Conservation (phyloP, 345 rosid species). For the Pistacia integerrima region DNA sequence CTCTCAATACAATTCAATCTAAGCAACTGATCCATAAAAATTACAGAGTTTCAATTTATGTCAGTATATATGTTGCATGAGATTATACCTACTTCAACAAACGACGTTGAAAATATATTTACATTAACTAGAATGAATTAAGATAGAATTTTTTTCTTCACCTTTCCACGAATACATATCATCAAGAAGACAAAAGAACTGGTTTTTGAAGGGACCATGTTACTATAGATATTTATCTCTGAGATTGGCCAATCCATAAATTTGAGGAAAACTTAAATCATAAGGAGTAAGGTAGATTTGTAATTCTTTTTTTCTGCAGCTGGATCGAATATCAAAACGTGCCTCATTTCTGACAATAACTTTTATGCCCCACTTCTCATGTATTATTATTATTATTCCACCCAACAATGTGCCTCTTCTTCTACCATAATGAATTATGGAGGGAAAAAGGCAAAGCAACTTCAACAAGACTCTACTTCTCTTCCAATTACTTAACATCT, state of each 20-base stretch:
- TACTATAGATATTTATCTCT: too few relatives aligned
- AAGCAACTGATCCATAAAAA: too few relatives aligned
- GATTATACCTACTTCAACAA: too few relatives aligned
- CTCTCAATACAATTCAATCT: too few relatives aligned
- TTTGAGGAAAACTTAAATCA: neutral
- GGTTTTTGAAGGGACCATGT: too few relatives aligned
- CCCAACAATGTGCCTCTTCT: slow-evolving; percentile 17
- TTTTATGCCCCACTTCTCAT: slow-evolving; percentile 7
- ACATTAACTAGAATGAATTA: too few relatives aligned
- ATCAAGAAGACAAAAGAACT: too few relatives aligned
- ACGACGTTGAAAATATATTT: too few relatives aligned
- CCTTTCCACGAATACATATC: too few relatives aligned
- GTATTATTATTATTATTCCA: slow-evolving; percentile 15
- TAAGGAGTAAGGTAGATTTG: neutral
- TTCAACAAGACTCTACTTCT: slow-evolving; percentile 20
- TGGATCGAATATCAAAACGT: neutral
- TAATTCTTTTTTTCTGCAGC: neutral
- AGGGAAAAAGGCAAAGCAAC: slow-evolving; percentile 27
- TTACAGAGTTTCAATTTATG: too few relatives aligned
- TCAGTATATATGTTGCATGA: too few relatives aligned
- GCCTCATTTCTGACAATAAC: neutral
- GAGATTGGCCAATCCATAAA: neutral
- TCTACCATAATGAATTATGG: neutral
- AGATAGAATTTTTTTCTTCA: too few relatives aligned
- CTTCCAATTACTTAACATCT: slow-evolving; percentile 17